These are phyloP conservation scores for Sphaceloma murrayae DNA, from an alignment of 2,329 filamentous ascomycete genomes.

Conservation along the genomic window DNA sequence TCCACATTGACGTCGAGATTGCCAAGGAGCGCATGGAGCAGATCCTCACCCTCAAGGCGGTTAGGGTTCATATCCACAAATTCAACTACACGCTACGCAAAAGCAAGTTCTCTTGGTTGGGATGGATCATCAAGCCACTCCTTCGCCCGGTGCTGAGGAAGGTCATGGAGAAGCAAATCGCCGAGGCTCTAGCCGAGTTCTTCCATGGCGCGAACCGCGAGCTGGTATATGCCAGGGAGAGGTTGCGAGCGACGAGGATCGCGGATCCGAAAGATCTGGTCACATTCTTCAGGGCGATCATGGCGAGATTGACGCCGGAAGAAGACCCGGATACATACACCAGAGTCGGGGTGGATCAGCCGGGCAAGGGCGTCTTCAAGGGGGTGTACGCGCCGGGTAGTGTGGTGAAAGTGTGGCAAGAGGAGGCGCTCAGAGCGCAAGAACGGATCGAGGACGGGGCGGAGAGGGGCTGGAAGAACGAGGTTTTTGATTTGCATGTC, in stretches of 20 bases:
- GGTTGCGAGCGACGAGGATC: conserved; percentile 75
- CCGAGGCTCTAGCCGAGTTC: conserved; percentile 57
- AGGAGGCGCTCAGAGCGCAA: conserved; percentile 59
- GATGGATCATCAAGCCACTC: conserved; percentile 77
- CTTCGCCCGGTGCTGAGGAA: conserved; percentile 71
- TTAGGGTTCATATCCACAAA: conserved; percentile 76
- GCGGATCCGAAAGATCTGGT: conserved; percentile 67
- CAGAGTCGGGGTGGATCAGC: conserved; percentile 58
- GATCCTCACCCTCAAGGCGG: conserved; percentile 65
- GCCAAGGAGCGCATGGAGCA: conserved; percentile 68
- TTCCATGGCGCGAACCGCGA: conserved; percentile 73
- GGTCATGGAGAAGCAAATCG: conserved; percentile 69
- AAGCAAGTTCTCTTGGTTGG: conserved; percentile 66
- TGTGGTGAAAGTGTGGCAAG: conserved; percentile 80
- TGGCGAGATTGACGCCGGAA: conserved; percentile 62
- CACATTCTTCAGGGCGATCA: conserved; percentile 73
- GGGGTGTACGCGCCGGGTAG: conserved; percentile 83
- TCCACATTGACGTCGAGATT: conserved; percentile 76
- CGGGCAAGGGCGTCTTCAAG: conserved; percentile 59
- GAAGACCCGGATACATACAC: conserved; percentile 69
- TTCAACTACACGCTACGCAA: conserved; percentile 67
- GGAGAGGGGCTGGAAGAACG: conserved; percentile 69
- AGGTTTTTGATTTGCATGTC: conserved; percentile 55
- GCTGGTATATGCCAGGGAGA: conserved; percentile 74
- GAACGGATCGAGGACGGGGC: conserved; percentile 63